Conservation (phyloP, 2,329 filamentous ascomycete species). For the Lithohypha guttulata region DNA sequence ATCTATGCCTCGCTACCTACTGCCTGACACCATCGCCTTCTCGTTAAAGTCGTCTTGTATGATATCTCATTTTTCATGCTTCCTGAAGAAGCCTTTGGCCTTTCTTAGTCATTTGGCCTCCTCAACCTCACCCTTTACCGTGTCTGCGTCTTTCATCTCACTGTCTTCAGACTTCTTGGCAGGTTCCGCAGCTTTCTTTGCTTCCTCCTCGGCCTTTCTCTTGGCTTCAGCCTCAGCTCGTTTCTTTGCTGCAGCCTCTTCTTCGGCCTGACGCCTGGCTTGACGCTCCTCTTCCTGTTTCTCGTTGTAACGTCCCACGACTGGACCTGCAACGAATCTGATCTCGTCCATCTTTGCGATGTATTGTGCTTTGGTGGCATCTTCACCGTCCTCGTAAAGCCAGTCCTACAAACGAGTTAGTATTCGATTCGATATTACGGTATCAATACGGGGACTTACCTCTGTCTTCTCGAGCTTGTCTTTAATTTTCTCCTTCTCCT, state of each 20-base stretch:
- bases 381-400: constrained; percentile 95
- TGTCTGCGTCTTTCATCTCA: constrained; percentile 52
- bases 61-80: too few species aligned
- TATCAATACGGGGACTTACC: constrained; percentile 46
- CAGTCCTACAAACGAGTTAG: constrained; percentile 60
- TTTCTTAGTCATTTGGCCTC: constrained; percentile 15
- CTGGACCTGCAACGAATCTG: constrained; percentile 76
- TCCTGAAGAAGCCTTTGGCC: constrained; percentile 7
- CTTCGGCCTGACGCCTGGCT: constrained; percentile 55
- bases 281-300: constrained; percentile 81
- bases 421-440: neutral
- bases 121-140: constrained; percentile 25
- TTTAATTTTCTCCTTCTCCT: constrained; percentile 81
- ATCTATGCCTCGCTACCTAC: too few species aligned
- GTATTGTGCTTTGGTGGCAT: constrained; percentile 88
- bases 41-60: neutral
- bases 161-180: constrained; percentile 35
- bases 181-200: constrained; percentile 41
- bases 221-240: constrained; percentile 60
- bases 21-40: neutral
- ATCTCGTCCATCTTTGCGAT: constrained; percentile 94
- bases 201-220: constrained; percentile 62
- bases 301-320: constrained; percentile 90
- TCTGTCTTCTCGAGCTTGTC: constrained; percentile 73
- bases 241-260: constrained; percentile 53